Evolutionary conservation across 2,329 filamentous ascomycete species (phyloP), one percentile per base, ranked within the genome.

Genomic region (Xylariales sp.): DNA sequence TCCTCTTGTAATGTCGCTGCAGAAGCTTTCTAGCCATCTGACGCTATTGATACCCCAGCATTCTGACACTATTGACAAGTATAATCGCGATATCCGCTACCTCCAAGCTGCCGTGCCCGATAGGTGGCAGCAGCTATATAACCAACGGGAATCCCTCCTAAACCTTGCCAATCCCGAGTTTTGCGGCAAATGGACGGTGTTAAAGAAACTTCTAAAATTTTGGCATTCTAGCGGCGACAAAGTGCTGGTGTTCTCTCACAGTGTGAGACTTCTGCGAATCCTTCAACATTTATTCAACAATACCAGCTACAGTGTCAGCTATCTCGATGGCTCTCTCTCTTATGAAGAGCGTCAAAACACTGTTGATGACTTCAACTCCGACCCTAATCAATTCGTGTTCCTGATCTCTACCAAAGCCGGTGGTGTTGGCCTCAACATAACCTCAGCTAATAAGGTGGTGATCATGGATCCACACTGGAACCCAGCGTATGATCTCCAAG

Each of bases 381-480:
- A 95, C 53, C 79, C 88, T 0, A 74, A 72, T 4, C 88, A 93
- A 53, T 98, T 98, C 53, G 89, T 96, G 5, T 98, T 98, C 52
- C 71, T 98, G 15, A 96, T 98, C 52, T 95, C 87, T 16, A 96
- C 93, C 6, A 88, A 85, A 55, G 90, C 93, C 3, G 93, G 93
- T 17, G 93, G 93, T 5, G 85, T 96, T 1, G 93, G 93, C 0
- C 70, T 98, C 19, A 98, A 98, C 57, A 97, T 98, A 55, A 95
- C 91, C 0, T 93, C 88, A 2, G 93, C 93, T 2, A 98, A 98
- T 64, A 97, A 97, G 63, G 93, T 98, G 0, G 91, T 98, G 28
- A 88, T 98, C 24, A 82, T 97, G 33, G 93, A 97, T 57, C 93
- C 93, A 0, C 93, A 97, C 53, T 98, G 93, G 93, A 98, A 98